Conservation (phyloP, 371 early-diverging fungal genomes). For the Mortierella sp. region DNA sequence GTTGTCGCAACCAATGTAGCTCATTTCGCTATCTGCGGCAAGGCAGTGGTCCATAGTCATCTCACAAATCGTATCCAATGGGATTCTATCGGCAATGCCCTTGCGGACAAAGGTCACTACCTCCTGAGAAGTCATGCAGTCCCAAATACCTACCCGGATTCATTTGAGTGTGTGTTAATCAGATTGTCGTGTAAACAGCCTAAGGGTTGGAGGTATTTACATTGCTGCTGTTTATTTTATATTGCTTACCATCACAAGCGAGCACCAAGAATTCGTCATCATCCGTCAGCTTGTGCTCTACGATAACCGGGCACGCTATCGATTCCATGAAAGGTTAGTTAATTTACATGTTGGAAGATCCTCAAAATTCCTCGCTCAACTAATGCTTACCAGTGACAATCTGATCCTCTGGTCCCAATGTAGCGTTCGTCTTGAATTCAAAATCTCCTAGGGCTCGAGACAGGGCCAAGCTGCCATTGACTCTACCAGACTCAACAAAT, state of each 20-base stretch:
- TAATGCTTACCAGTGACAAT: constrained; percentile 79
- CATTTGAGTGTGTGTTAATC: neutral
- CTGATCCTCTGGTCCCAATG: constrained; percentile 86
- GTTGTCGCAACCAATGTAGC: constrained; percentile 97
- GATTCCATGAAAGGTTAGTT: neutral
- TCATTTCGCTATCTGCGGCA: constrained; percentile 82
- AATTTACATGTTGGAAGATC: neutral
- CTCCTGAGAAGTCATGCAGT: constrained; percentile 93
- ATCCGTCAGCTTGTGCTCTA: constrained; percentile 68
- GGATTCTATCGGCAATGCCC: constrained; percentile 67
- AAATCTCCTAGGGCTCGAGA: constrained; percentile 98
- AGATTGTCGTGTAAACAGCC: neutral
- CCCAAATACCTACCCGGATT: constrained; percentile 88
- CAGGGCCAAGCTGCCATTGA: constrained; percentile 97
- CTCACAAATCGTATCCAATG: constrained; percentile 83
- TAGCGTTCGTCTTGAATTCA: constrained; percentile 89
- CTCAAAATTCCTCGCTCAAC: neutral
- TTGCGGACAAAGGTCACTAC: constrained; percentile 86
- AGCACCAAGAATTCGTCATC: constrained; percentile 94
- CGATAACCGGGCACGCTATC: constrained; percentile 85
- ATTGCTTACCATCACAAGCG: constrained; percentile 92
- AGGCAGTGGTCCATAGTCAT: constrained; percentile 92
- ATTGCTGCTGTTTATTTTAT: neutral
- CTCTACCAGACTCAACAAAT: constrained; percentile 95
- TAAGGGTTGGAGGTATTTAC: too few species aligned